Evolutionary conservation across 2,329 filamentous ascomycete genomes (phyloP).

Genomic region (Aspergillus neotritici): DNA sequence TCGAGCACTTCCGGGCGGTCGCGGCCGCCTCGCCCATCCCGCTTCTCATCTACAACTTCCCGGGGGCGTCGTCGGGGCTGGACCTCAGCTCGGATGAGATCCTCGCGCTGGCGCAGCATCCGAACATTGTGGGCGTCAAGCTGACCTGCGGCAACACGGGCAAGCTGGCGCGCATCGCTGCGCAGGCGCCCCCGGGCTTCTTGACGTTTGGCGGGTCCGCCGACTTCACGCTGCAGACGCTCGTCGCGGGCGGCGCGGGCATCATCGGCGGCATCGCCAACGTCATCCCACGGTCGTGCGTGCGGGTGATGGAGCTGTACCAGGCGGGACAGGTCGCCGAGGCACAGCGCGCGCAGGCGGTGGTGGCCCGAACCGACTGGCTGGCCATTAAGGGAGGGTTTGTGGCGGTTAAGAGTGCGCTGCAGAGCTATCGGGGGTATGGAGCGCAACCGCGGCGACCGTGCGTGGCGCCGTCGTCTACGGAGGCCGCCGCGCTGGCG

Average conservation of each 20-base stretch:
- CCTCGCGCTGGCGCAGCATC: conserved; percentile 50
- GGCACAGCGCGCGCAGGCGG: conserved; percentile 67
- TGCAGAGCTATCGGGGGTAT: conserved; percentile 76
- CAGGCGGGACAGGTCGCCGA: conserved; percentile 67
- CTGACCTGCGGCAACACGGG: conserved; percentile 69
- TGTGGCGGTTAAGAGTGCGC: conserved; percentile 77
- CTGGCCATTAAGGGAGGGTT: conserved; percentile 75
- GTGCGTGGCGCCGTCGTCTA: conserved; percentile 44
- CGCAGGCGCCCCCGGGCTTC: conserved; percentile 50
- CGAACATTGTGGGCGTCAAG: conserved; percentile 65
- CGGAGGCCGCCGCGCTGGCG: conserved; percentile 29
- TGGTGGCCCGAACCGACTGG: conserved; percentile 77
- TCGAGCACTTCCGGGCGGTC: conserved; percentile 61
- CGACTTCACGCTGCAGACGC: conserved; percentile 79
- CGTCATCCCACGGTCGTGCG: conserved; percentile 75
- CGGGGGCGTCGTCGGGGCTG: conserved; percentile 60
- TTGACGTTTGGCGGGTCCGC: conserved; percentile 85
- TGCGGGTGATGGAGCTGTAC: conserved; percentile 72
- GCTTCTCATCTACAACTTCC: conserved; percentile 68
- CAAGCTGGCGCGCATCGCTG: conserved; percentile 60
- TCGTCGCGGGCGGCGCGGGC: conserved; percentile 70
- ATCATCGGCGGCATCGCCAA: conserved; percentile 85
- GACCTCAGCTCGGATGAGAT: conserved; percentile 65
- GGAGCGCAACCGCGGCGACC: conserved; percentile 70
- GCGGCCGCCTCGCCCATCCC: conserved; percentile 57